Base-by-base conservation (phyloP, 495 filamentous ascomycete genomes). In the Symbiotaphrina buchneri region DNA sequence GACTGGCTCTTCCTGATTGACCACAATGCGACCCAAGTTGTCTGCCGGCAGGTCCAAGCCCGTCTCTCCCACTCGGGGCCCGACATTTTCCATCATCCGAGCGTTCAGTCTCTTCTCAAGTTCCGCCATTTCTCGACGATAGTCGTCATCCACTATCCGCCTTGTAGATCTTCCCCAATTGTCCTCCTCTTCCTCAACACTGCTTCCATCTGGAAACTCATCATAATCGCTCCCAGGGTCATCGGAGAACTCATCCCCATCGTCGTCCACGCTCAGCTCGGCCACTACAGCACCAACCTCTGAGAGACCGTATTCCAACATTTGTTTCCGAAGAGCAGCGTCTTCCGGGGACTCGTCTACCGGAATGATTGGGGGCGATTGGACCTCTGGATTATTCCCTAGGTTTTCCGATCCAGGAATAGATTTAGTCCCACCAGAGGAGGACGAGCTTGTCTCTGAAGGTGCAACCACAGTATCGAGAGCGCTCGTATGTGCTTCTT, bases 231-330 rank as follows among this genome's bases (percentile, higher is more conserved):
- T 41, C 35, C 60, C 54, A 11, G 58, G 57, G 20, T 72, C 60
- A 11, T 60, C 47, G 11, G 56, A 52, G 7, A 38, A 40, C 6
- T 39, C 31, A 20, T 76, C 64, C 27, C 54, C 65, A 17, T 63
- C 66, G 20, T 83, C 77, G 28, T 92, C 80, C 8, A 97, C 45
- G 34, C 87, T 65, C 20, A 97, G 58, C 52, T 94, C 82, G n/a
- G 85, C 85, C 5, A 97, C 85, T 2, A 97, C 75, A 16, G 78
- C 65, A 1, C 79, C 79, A 32, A 97, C 70, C 40, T 93, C 83
- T 27, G 68, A 49, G 47, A 87, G 65, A 28, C 72, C 72, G 42
- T 94, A 95, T 36, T 76, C 58, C n/a, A 94, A 52, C 87, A 97
- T 95, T 40, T 94, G 69, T 32, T 73, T 67, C 7, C 90, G 76